A percentile compares a stretch with the other conserved stretches of the same genome.
Evolutionary conservation across 441 rosid genomes (phyloP).

Genomic region (Macaranga tanarius): DNA sequence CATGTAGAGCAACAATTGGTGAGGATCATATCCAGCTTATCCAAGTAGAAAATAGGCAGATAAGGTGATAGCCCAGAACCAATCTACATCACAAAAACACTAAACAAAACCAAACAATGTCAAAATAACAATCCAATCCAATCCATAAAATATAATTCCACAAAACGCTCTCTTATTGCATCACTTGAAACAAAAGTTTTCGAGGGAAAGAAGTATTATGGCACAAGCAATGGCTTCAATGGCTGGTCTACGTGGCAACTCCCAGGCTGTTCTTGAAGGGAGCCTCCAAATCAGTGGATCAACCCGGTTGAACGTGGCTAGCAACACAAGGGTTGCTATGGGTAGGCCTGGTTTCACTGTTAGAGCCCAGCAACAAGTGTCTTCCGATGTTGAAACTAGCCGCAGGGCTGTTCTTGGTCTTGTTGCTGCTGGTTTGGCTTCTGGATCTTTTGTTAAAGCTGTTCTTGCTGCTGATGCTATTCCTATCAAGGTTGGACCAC

Average conservation of each 20-base stretch:
- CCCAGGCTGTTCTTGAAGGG: conserved; percentile 66
- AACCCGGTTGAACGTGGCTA: conserved; percentile 42
- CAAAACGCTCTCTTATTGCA: conserved; percentile 5
- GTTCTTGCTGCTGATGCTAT: conserved; percentile 77
- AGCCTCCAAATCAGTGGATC: conserved; percentile 65
- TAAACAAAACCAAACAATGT: neutral
- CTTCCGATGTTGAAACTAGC: conserved; percentile 58
- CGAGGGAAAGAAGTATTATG: conserved; percentile 37
- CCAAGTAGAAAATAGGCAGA: conserved; percentile 44
- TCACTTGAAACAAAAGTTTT: neutral
- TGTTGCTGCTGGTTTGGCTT: conserved; percentile 67
- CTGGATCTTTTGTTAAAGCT: conserved; percentile 66
- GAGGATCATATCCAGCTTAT: conserved; percentile 44
- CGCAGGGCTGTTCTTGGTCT: conserved; percentile 73
- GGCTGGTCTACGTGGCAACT: conserved; percentile 64
- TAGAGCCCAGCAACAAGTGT: conserved; percentile 51
- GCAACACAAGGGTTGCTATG: conserved; percentile 30
- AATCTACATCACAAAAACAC: conserved; percentile 43
- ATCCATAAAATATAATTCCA: conserved; percentile 30
- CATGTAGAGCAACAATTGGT: conserved; percentile 35
- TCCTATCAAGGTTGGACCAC: conserved; percentile 74
- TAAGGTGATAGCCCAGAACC: conserved; percentile 47
- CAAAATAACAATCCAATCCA: conserved; percentile 11
- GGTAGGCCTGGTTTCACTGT: conserved; percentile 38
- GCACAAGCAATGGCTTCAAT: conserved; percentile 83